These are phyloP conservation scores for Tetradesmus obliquus DNA, from an alignment of 139 green algal species.

Conservation along the genomic window DNA sequence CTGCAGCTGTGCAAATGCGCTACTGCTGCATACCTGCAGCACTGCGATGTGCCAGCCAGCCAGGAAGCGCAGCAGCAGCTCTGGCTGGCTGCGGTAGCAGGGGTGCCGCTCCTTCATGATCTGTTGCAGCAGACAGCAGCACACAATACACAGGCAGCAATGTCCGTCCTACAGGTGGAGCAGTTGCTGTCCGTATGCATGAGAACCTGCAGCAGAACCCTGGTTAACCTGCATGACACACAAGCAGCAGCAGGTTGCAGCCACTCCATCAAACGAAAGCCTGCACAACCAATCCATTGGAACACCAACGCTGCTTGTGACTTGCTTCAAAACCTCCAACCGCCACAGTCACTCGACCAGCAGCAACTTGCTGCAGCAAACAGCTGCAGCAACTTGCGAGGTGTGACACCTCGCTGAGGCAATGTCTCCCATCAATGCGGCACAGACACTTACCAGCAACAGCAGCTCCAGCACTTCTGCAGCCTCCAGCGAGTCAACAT, in stretches of 20 bases:
- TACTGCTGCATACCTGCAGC: conserved; percentile 19
- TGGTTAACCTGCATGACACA: too few relatives aligned
- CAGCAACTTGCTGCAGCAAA: too few relatives aligned
- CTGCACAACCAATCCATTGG: background rate
- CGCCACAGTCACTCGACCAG: too few relatives aligned
- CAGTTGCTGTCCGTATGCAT: background rate
- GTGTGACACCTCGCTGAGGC: too few relatives aligned
- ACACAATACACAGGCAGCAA: background rate
- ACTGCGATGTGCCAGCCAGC: conserved; percentile 23
- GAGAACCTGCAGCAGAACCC: background rate
- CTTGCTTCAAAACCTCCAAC: too few relatives aligned
- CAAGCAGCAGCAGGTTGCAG: background rate
- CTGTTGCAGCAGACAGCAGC: background rate
- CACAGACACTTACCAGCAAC: conserved; percentile 20
- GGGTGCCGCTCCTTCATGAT: conserved; percentile 41
- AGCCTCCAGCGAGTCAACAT: conserved; percentile 22
- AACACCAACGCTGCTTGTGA: background rate
- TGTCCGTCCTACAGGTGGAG: background rate
- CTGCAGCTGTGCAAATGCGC: background rate
- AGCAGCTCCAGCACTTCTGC: conserved; percentile 45
- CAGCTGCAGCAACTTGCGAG: background rate
- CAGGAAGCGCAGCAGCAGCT: conserved; percentile 35
- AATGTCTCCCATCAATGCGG: background rate
- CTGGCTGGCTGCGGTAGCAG: conserved; percentile 8
- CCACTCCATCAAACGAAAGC: background rate